Base-by-base conservation (phyloP, 768 basidiomycete genomes). In the Pleurotus eryngii region DNA sequence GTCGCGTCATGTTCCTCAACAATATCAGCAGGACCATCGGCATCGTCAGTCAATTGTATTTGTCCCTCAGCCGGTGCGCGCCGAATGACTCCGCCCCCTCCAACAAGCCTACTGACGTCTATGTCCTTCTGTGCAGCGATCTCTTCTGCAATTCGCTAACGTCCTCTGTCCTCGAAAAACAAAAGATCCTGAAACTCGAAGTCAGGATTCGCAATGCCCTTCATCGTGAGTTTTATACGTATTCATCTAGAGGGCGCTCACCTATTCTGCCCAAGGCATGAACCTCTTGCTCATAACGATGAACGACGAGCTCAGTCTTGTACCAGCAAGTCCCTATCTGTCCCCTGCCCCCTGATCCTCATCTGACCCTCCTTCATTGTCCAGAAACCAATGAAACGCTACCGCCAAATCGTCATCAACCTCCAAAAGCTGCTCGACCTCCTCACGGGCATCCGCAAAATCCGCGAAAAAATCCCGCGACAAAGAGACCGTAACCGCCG, bases 361-460 rank as follows among this genome's bases (percentile, higher is more conserved):
- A 39, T 40, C 0, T 14, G 35, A 3, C 26, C 26, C 26, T 47
- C 26, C 20, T 45, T 54, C 8, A 24, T 15, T 49, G 12, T 17
- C 45, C 38, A 80, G 76, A 80, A 80, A 73, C 78, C 79, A n/a
- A 70, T 80, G 63, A 66, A 65, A 24, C 72, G 73, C 49, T 81
- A 81, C 58, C 69, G 73, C 30, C 65, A 72, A 39, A 64, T 74
- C 5, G 67, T 77, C 24, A 57, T 56, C 4, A 65, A 67, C 18
- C 64, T 81, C 40, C 79, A 79, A 50, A 71, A 67, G 51, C 63
- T 75, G 20, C 68, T 79, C 14, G 77, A 81, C 58, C 61, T 76
- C 18, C 66, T 79, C 63, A 77, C 72, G 2, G 77, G 77, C 30
- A 63, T 81, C 4, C 68, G 80, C n/a, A 77, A 76, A 64, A 72